Conservation (phyloP, 1,284 basidiomycete species). For the Leccinum olivaceoglutinosum region DNA sequence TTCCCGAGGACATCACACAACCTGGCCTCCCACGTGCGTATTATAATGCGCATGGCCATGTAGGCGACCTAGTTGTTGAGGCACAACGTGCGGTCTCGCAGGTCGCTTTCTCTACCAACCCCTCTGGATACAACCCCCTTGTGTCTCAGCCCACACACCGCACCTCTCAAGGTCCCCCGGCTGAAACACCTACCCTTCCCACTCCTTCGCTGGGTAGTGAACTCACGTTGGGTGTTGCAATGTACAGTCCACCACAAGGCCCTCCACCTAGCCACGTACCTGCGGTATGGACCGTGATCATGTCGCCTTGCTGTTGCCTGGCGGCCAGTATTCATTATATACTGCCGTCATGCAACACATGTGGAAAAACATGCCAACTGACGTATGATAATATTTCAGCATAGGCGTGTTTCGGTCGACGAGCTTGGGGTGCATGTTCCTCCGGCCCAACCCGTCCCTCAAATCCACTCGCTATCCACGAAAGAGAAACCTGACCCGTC, state of each 20-base stretch:
- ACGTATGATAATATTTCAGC: conserved; percentile 13
- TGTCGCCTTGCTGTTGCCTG: conserved; percentile 16
- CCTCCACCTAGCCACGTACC: conserved; percentile 7
- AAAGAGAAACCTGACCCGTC: conserved; percentile 11
- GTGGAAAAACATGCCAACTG: conserved; percentile 9
- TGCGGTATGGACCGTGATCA: conserved; percentile 18
- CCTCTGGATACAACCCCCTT: conserved; percentile 23
- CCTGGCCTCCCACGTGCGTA: conserved; percentile 75
- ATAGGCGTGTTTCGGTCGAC: conserved; percentile 22
- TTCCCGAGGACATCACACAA: conserved; percentile 74
- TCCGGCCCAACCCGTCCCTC: conserved; percentile 7
- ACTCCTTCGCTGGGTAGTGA: conserved; percentile 28
- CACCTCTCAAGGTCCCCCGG: conserved; percentile 8
- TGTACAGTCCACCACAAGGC: conserved; percentile 10
- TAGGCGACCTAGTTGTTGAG: conserved; percentile 58
- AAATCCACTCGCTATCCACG: conserved; percentile 23
- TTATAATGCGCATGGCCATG: conserved; percentile 63
- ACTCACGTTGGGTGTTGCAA: conserved; percentile 21
- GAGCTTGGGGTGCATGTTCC: conserved; percentile 22
- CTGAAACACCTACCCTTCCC: conserved; percentile 19
- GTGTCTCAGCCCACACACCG: conserved; percentile 5
- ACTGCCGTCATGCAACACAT: conserved; percentile 13
- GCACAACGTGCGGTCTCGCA: conserved; percentile 55
- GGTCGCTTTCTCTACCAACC: conserved; percentile 46
- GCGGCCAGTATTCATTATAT: conserved; percentile 14